Percentiles rank a stretch among this genome's conserved stretches.
Evolutionary conservation across 208 protist species (phyloP).

Genomic region (Trypanosoma conorhini): DNA sequence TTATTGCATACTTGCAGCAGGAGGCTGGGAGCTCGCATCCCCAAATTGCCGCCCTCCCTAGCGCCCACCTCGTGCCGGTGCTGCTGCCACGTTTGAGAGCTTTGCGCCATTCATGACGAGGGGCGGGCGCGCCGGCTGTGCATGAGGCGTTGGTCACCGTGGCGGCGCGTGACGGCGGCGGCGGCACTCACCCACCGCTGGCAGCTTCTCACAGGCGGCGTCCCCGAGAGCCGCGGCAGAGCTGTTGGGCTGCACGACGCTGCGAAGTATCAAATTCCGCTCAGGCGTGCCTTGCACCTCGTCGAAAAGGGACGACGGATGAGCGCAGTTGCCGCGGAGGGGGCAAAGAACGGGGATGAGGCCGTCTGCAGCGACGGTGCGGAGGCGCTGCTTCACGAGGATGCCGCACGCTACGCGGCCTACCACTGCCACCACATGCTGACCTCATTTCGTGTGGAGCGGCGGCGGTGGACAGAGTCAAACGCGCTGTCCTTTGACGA

Average conservation of each 20-base stretch:
- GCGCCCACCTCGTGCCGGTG: not conserved
- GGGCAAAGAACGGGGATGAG: not conserved
- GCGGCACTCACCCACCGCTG: not conserved
- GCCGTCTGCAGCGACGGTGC: not conserved
- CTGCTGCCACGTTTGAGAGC: not conserved
- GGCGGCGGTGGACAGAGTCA: conserved; percentile 6
- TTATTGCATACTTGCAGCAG: no score
- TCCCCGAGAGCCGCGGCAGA: not conserved
- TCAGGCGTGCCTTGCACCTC: conserved; percentile 24
- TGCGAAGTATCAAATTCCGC: conserved; percentile 19
- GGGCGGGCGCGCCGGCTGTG: not conserved
- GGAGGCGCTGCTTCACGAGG: not conserved
- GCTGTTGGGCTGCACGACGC: not conserved
- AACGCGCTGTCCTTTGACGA: conserved; percentile 14
- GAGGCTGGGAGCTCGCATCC: not conserved
- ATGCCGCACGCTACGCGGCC: conserved; percentile 41
- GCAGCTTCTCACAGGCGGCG: not conserved
- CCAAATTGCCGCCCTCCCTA: not conserved
- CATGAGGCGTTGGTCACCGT: conserved; percentile 13
- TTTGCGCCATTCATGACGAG: conserved; percentile 6
- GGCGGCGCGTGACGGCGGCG: not conserved
- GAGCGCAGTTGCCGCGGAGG: not conserved
- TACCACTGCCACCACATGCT: conserved; percentile 82
- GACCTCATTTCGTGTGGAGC: conserved; percentile 34
- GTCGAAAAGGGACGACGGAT: not conserved